Conservation (phyloP, 2,329 filamentous ascomycete genomes). For the Lasiodiplodia hormozganensis region DNA sequence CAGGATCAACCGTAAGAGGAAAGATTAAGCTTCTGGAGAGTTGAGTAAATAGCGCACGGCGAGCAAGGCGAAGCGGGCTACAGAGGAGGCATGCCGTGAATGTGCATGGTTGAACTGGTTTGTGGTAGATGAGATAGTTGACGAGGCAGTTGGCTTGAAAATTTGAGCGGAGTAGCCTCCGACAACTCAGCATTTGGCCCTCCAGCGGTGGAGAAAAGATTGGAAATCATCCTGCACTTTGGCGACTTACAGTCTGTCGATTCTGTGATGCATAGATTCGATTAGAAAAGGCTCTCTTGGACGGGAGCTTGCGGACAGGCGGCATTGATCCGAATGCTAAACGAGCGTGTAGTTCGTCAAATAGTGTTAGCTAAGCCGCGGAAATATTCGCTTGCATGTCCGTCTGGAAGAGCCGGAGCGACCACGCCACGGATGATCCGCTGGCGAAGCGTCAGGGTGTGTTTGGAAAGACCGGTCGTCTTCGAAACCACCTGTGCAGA, state of each 20-base stretch:
- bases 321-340: neutral
- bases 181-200: neutral
- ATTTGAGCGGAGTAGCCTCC: conserved; percentile 3
- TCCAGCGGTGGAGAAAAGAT: neutral
- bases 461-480: too few species aligned
- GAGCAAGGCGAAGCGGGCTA: neutral
- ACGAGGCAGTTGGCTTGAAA: neutral
- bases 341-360: neutral
- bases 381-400: neutral
- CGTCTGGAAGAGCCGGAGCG: too few species aligned
- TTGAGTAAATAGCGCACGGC: neutral
- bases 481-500: too few species aligned
- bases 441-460: too few species aligned
- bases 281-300: neutral
- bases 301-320: neutral
- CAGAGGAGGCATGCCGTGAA: neutral
- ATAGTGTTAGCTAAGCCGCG: neutral
- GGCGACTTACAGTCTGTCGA: neutral
- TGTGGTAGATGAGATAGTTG: neutral
- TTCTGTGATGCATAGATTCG: neutral
- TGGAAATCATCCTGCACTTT: neutral
- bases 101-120: neutral
- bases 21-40: conserved; percentile 11
- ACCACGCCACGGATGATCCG: too few species aligned
- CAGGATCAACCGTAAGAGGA: neutral